Base-by-base conservation (phyloP, 495 filamentous ascomycete genomes). In the Podospora comata region DNA sequence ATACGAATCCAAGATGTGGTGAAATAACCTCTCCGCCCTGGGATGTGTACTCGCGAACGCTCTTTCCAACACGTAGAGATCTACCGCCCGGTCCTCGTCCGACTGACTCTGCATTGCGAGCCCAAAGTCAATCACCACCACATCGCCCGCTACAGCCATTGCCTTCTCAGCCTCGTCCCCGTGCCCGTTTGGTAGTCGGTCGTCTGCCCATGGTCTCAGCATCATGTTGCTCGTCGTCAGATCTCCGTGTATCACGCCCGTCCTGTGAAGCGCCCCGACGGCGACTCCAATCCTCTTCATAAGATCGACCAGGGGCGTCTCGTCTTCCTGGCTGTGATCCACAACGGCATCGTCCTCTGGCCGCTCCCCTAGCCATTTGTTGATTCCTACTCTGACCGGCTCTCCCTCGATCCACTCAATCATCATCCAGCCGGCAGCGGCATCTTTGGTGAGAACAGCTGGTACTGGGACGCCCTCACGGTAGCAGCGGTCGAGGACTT, bases 201-300 rank as follows among this genome's bases (percentile, higher is more conserved):
- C 72, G 23, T 20, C 34, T 23, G 57, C 61, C 70, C 66, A 60
- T 39, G 82, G 81, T 65, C 89, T 77, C 60, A 99, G 77, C 88
- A 99, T 97, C 78, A 99, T 81, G 80, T 99, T 99, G 80, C 94
- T 97, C 67, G 94, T 99, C 67, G 96, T 99, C 81, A 99, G 80
- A 80, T 99, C 95, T 58, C 95, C 95, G 82, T 99, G 95, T 61
- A 96, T 86, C 57, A 97, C 88, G 18, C 95, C 94, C 20, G 86
- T 84, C 62, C 82, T 84, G 81, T 99, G 95, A 80, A 99, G 80
- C 56, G 75, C 83, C n/a, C 92, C 95, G 19, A 98, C 87, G 5
- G 87, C 88, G 16, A 74, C 67, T 0, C 94, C 95, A 67, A 97
- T 88, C 75, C 85, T 83, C 64, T 80, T 81, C 87, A 98, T 88